Percentiles rank a stretch among this genome's conserved stretches.
Conservation (phyloP, 192 early-diverging fungal species). For the Kickxella alabastrina region DNA sequence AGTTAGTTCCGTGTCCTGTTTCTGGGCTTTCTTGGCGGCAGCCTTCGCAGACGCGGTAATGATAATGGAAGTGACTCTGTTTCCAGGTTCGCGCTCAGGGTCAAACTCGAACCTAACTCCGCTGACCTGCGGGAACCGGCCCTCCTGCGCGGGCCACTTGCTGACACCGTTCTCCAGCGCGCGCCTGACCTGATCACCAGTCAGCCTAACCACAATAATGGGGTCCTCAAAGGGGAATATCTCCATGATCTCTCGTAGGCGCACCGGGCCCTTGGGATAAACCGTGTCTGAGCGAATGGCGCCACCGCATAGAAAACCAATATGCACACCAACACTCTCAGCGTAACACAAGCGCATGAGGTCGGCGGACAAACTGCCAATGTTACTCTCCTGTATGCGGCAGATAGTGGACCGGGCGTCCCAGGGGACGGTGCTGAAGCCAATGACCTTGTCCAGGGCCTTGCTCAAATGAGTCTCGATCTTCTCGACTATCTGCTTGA, state of each 20-base stretch:
- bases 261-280: conserved; percentile 53
- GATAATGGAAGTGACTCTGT: conserved; percentile 52
- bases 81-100: conserved; percentile 43
- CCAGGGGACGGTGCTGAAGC: conserved; percentile 49
- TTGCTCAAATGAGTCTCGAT: conserved; percentile 49
- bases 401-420: conserved; percentile 60
- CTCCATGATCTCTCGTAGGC: conserved; percentile 61
- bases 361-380: conserved; percentile 63
- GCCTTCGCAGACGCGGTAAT: conserved; percentile 30
- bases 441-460: conserved; percentile 55
- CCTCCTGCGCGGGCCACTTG: conserved; percentile 66
- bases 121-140: conserved; percentile 64
- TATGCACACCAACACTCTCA: conserved; percentile 30
- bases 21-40: conserved; percentile 7
- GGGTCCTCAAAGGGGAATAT: conserved; percentile 70
- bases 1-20: background rate
- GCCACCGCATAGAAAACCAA: conserved; percentile 59
- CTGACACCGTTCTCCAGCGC: conserved; percentile 64
- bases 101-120: conserved; percentile 62
- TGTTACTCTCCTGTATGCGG: conserved; percentile 56
- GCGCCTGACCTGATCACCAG: conserved; percentile 58
- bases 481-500: conserved; percentile 46
- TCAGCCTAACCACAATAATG: conserved; percentile 58
- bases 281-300: conserved; percentile 61
- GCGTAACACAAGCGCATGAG: conserved; percentile 57